phyloP scores from a whole-genome alignment of 2,329 filamentous ascomycete species.

The Hypoxylon sp. region DNA sequence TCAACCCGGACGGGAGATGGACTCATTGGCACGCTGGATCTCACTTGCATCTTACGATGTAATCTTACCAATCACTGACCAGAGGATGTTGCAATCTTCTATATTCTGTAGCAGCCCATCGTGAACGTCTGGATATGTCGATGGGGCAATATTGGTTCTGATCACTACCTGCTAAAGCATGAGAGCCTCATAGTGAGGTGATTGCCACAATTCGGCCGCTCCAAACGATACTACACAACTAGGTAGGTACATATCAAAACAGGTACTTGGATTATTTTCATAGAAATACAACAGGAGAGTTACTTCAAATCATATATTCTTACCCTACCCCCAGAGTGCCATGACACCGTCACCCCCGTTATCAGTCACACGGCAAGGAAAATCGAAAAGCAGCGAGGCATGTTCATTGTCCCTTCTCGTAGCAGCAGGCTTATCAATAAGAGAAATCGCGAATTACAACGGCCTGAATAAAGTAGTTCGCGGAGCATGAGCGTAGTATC shows the following conservation, averaged over 20 bases:
- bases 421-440: not conserved
- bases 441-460: not conserved
- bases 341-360: not conserved
- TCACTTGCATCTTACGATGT: constrained; percentile 22
- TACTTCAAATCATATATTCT: not conserved
- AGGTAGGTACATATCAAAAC: not conserved
- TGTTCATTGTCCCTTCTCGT: not conserved
- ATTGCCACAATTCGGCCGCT: not conserved
- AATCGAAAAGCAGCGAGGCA: not conserved
- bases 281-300: not conserved
- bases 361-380: not conserved
- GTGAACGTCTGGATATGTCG: not conserved
- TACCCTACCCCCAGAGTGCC: not conserved
- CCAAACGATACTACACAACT: not conserved
- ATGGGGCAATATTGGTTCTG: not conserved
- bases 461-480: not conserved
- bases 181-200: not conserved
- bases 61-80: constrained; percentile 8
- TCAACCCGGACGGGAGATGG: constrained; percentile 5
- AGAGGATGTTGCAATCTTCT: not conserved
- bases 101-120: not conserved
- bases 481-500: not conserved
- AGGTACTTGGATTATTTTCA: not conserved
- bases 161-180: not conserved
- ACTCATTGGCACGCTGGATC: constrained; percentile 7